Conservation (phyloP, 192 early-diverging fungal genomes). For the Glomus cerebriforme region DNA sequence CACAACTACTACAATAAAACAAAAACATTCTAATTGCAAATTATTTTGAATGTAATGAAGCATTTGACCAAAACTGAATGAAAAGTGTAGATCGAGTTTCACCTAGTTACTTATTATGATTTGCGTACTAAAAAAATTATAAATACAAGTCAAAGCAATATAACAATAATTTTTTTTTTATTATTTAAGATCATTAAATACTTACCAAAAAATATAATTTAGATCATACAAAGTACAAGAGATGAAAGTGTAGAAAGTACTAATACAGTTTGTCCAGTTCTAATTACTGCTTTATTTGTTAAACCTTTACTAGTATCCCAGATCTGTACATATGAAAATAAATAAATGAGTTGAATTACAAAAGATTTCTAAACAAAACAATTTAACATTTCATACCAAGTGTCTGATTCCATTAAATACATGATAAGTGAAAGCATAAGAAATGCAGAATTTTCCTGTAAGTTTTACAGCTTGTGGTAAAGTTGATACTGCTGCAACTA, state of each 20-base stretch:
- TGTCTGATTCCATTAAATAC: constrained; percentile 85
- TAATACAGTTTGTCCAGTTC: constrained; percentile 77
- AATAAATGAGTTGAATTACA: not conserved
- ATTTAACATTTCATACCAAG: constrained; percentile 58
- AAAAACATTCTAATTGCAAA: too few species aligned
- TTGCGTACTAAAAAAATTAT: too few species aligned
- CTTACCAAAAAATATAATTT: not conserved
- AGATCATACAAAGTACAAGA: not conserved
- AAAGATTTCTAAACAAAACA: not conserved
- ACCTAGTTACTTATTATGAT: too few species aligned
- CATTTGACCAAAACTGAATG: too few species aligned
- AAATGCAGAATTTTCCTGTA: constrained; percentile 71
- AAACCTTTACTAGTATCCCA: constrained; percentile 82
- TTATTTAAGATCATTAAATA: too few species aligned
- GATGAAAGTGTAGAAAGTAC: constrained; percentile 58
- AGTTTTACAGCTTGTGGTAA: constrained; percentile 68
- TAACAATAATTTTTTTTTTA: too few species aligned
- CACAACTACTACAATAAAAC: too few species aligned
- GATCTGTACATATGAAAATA: constrained; percentile 40
- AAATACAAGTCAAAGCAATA: too few species aligned
- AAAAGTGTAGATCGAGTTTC: too few species aligned
- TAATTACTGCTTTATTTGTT: constrained; percentile 78
- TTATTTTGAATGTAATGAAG: too few species aligned
- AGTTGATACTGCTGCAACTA: constrained; percentile 66
- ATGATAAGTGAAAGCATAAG: constrained; percentile 80